Percentiles rank a stretch among this genome's conserved stretches.
Conservation (phyloP, 805 yeast genomes). For the Isabelozyma pseudorhagii region DNA sequence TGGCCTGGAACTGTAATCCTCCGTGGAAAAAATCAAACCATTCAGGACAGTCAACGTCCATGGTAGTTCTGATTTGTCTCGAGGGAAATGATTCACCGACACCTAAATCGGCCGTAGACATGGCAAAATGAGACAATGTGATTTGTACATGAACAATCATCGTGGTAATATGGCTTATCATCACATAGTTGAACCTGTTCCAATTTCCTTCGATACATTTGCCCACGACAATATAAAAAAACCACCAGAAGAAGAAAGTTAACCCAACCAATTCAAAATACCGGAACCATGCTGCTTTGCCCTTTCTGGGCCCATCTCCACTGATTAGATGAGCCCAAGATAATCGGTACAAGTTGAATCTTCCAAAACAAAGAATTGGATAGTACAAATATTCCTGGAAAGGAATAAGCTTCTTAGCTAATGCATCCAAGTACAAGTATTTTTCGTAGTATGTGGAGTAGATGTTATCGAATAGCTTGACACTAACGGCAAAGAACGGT, state of each 20-base stretch:
- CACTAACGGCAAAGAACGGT: conserved; percentile 86
- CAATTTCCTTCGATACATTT: conserved; percentile 50
- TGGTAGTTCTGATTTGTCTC: conserved; percentile 83
- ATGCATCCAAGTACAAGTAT: conserved; percentile 60
- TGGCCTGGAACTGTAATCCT: conserved; percentile 87
- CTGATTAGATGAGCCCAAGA: conserved; percentile 73
- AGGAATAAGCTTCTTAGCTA: conserved; percentile 57
- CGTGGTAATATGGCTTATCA: conserved; percentile 76
- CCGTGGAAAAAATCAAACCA: conserved; percentile 93
- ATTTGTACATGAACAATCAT: conserved; percentile 95
- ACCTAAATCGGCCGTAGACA: conserved; percentile 88
- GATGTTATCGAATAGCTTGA: conserved; percentile 62
- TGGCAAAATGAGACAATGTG: conserved; percentile 86
- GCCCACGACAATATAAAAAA: conserved; percentile 60
- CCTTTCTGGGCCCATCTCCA: conserved; percentile 79
- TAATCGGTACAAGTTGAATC: conserved; percentile 79
- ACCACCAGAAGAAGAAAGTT: conserved; percentile 74
- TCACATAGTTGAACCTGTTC: conserved; percentile 55
- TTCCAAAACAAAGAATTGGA: conserved; percentile 75
- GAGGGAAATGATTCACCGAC: conserved; percentile 73
- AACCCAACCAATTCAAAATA: conserved; percentile 75
- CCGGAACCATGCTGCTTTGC: conserved; percentile 84
- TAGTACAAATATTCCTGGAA: conserved; percentile 71
- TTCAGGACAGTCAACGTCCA: conserved; percentile 92
- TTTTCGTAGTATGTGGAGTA: conserved; percentile 80